A percentile compares a stretch with the other conserved stretches of the same genome.
Conservation (phyloP, 1,139 yeast species). For the Groenewaldozyma sp. region DNA sequence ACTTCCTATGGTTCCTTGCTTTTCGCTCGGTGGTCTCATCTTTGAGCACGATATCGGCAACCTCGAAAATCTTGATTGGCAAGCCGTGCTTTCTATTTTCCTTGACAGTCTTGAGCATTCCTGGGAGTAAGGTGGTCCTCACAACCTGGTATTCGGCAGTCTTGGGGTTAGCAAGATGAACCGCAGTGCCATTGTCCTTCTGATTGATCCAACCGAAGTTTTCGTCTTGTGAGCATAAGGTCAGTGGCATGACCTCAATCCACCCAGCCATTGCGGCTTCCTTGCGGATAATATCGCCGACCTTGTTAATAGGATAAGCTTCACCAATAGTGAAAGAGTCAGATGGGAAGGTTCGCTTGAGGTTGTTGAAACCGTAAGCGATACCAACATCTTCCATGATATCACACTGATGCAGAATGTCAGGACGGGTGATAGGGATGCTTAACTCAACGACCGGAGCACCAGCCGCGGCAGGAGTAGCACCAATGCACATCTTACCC, state of each 20-base stretch:
- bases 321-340: slow-evolving; percentile 75
- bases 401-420: slow-evolving; percentile 94
- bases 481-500: slow-evolving; percentile 71
- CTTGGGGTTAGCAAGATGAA: slow-evolving; percentile 90
- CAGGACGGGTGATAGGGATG: slow-evolving; percentile 92
- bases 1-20: slow-evolving; percentile 86
- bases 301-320: slow-evolving; percentile 84
- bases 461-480: slow-evolving; percentile 43
- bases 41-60: slow-evolving; percentile 90
- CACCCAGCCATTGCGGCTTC: slow-evolving; percentile 96
- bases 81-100: slow-evolving; percentile 94
- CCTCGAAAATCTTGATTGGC: slow-evolving; percentile 91
- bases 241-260: slow-evolving; percentile 91
- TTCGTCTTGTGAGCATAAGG: slow-evolving; percentile 94
- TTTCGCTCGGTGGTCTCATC: slow-evolving; percentile 73
- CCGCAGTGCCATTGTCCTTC: slow-evolving; percentile 71
- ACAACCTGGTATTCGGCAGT: slow-evolving; percentile 96
- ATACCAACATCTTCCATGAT: slow-evolving; percentile 98
- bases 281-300: slow-evolving; percentile 79
- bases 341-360: slow-evolving; percentile 72
- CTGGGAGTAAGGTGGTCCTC: slow-evolving; percentile 89
- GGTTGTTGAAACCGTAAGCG: slow-evolving; percentile 89
- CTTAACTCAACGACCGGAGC: slow-evolving; percentile 53
- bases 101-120: slow-evolving; percentile 86
- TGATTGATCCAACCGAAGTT: slow-evolving; percentile 79